Evolutionary conservation across 2,329 filamentous ascomycete species (phyloP), one percentile per base, ranked within the genome.

Genomic region (Epichloe brachyelytri): DNA sequence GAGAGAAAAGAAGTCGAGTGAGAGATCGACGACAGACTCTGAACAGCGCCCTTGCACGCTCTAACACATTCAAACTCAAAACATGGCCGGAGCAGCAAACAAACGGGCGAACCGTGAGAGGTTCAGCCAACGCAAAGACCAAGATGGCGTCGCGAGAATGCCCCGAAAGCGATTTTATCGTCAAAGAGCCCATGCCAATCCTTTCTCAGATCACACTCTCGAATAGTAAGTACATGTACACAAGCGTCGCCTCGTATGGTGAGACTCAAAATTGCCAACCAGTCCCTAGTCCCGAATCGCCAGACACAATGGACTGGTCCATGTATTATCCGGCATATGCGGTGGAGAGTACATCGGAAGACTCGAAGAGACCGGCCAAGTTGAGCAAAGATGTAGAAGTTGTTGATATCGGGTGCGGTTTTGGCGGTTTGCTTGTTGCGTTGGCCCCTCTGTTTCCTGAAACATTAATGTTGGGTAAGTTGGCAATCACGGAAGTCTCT

Each of bases 161-260:
- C 93, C 93, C 10, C 85, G 88, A 69, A 98, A 98, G 76, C 91
- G 86, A 72, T 95, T 93, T 71, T 98, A 95, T 68, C 82, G 93
- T 51, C 93, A 98, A 69, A 80, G 93, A 67, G 93, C 93, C 38
- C 93, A 98, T 71, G 93, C 93, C 56, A 98, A 98, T 71, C 90
- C 91, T 6, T 98, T 98, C 71, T 96, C 91, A 3, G 93, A 98
- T 63, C 93, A 98, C 72, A 74, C 80, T 52, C 74, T 98, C 64
- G 76, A 78, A 61, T 98, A 98, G 93, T 95, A 78, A 53, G 57
- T 53, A 37, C n/a, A 41, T 17, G 4, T 20, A 19, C 7, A 15
- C 22, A 30, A 33, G 15, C 20, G 12, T 50, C 20, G 20, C 34
- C 20, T 46, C 22, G 14, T 43, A 22, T 41, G 20, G 30, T 48